Evolutionary conservation across 768 basidiomycete genomes (phyloP).

Genomic region (Boletus rubescentipes): DNA sequence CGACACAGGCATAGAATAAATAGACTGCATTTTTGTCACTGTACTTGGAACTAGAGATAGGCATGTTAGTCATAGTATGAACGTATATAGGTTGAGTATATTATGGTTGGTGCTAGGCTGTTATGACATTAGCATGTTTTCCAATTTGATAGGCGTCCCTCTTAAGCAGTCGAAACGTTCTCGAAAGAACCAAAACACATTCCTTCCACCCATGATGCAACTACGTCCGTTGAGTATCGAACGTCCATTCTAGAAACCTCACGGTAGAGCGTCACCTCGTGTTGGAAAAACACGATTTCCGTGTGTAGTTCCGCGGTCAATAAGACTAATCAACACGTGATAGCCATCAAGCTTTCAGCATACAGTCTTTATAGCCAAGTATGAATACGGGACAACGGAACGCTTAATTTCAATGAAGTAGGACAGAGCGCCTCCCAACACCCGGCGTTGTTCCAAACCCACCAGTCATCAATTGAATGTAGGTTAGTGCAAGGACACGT

Average conservation of each 20-base stretch:
- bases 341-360: slow-evolving; percentile 14
- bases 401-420: slow-evolving; percentile 6
- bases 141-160: background rate
- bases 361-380: background rate
- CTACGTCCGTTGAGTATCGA: background rate
- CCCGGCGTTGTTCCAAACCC: background rate
- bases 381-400: slow-evolving; percentile 4
- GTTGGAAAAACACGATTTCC: slow-evolving; percentile 6
- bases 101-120: background rate
- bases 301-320: slow-evolving; percentile 28
- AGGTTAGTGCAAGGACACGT: slow-evolving; percentile 6
- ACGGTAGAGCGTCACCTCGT: slow-evolving; percentile 11
- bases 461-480: slow-evolving; percentile 1
- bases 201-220: background rate
- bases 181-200: background rate
- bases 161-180: background rate
- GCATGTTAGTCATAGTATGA: background rate
- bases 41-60: slow-evolving; percentile 17
- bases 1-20: slow-evolving; percentile 19
- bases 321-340: slow-evolving; percentile 14
- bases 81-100: slow-evolving; percentile 1
- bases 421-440: background rate
- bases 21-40: slow-evolving; percentile 8
- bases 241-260: slow-evolving; percentile 10
- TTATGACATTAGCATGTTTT: background rate